Base-by-base conservation (phyloP, 2,329 filamentous ascomycete species). In the Neonectria faginata region DNA sequence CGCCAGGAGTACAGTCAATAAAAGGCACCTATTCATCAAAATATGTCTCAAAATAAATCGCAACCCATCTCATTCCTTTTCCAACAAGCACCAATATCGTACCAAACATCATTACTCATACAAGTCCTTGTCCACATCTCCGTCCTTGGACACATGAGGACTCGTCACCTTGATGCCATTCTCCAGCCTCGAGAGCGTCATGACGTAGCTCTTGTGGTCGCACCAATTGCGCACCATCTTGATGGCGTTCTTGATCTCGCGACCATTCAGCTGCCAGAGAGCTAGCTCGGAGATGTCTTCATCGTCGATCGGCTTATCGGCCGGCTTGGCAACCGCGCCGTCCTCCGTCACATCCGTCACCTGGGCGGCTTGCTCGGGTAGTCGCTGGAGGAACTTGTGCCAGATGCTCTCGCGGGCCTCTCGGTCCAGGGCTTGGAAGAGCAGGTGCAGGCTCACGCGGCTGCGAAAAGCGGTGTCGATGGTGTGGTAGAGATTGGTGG, bases 151-250 rank as follows among this genome's bases (percentile, higher is more conserved):
- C 1, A 79, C 77, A 64, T 82, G 77, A 5, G 82, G 81, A 29
- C 78, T 82, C 39, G 81, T 84, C 48, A 82, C 80, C 69, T 74
- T 76, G 65, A 85, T 84, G 12, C 79, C 81, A 64, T 76, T 80
- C 72, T 85, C 83, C 58, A 84, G 53, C 41, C 79, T 76, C 16
- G 75, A 68, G 60, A 84, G 71, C 48, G 79, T 81, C 73, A 85
- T 76, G 16, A 72, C 70, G 52, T 82, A 81, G 8, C 74, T 75
- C 74, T 84, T 83, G 67, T 81, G 75, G 36, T 79, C 74, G 68
- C 82, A 85, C 82, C 81, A 84, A 20, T 73, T 78, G 55, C 75
- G 74, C 1, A 79, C 79, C 82, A 83, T 82, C 74, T 83, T 80
- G 69, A 84, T 76, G 9, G 79, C 80, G 60, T 79, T 83, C 72